phyloP scores from a whole-genome alignment of 768 basidiomycete species.

The Boletus vermiculosoides region DNA sequence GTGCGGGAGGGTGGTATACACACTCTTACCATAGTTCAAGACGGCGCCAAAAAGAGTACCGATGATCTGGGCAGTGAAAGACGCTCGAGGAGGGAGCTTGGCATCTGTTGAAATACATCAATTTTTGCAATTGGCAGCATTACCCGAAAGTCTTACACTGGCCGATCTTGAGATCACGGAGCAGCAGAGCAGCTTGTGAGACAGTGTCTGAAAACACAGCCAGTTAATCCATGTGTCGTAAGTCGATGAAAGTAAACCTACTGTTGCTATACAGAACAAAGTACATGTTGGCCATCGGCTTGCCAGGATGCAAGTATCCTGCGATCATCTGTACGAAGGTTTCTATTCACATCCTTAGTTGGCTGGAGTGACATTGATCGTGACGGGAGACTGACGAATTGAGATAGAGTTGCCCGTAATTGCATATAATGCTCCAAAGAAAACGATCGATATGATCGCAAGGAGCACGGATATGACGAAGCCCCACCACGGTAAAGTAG shows the following conservation, averaged over 20 bases:
- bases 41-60: conserved; percentile 55
- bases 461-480: conserved; percentile 53
- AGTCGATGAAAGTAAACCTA: conserved; percentile 18
- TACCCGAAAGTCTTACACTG: conserved; percentile 16
- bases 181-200: conserved; percentile 49
- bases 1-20: neutral
- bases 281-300: conserved; percentile 45
- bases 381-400: conserved; percentile 16
- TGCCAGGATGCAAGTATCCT: conserved; percentile 37
- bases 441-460: conserved; percentile 47
- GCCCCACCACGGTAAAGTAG: conserved; percentile 61
- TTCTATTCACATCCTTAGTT: conserved; percentile 12
- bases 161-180: conserved; percentile 54
- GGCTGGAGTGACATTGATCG: neutral
- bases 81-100: conserved; percentile 63
- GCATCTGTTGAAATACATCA: conserved; percentile 28
- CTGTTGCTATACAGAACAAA: conserved; percentile 47
- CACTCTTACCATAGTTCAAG: conserved; percentile 42
- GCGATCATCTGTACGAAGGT: conserved; percentile 37
- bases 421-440: conserved; percentile 53
- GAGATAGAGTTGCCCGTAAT: conserved; percentile 38
- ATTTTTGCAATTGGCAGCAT: conserved; percentile 35
- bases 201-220: conserved; percentile 42
- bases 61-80: conserved; percentile 56
- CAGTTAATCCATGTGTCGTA: conserved; percentile 40